Conservation (phyloP, 495 filamentous ascomycete species). For the Penicillium cinerascens region DNA sequence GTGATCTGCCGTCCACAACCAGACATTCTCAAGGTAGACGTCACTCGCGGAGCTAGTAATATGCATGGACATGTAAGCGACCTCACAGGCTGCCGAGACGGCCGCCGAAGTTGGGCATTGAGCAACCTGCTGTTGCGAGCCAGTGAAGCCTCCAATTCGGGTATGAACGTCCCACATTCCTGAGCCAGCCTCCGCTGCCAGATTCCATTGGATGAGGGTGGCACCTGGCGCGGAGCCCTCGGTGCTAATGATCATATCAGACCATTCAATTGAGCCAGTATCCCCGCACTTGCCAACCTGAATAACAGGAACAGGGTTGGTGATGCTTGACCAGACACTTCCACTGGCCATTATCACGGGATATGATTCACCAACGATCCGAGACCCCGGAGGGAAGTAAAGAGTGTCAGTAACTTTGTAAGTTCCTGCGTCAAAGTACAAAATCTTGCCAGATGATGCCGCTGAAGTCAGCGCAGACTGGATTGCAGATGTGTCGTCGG, state of each 20-base stretch:
- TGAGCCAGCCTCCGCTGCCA: conserved; percentile 45
- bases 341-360: conserved; percentile 62
- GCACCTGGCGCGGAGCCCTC: conserved; percentile 61
- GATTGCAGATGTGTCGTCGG: conserved; percentile 61
- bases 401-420: conserved; percentile 49
- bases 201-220: conserved; percentile 72
- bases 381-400: conserved; percentile 41
- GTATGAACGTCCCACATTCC: conserved; percentile 60
- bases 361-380: conserved; percentile 52
- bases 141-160: conserved; percentile 53
- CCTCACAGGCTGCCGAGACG: conserved; percentile 50
- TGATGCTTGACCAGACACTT: conserved; percentile 56
- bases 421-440: conserved; percentile 47
- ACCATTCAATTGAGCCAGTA: conserved; percentile 53
- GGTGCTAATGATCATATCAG: conserved; percentile 58
- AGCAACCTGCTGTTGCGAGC: conserved; percentile 47
- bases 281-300: conserved; percentile 56
- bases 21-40: conserved; percentile 63
- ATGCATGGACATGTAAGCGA: conserved; percentile 66
- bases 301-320: conserved; percentile 61
- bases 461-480: conserved; percentile 43
- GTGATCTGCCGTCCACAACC: conserved; percentile 72
- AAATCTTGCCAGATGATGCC: conserved; percentile 38
- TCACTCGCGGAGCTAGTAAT: conserved; percentile 50
- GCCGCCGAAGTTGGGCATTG: conserved; percentile 45